These are phyloP conservation scores for Entomortierella parvispora DNA, from an alignment of 192 early-diverging fungal genomes.

Conservation along the genomic window DNA sequence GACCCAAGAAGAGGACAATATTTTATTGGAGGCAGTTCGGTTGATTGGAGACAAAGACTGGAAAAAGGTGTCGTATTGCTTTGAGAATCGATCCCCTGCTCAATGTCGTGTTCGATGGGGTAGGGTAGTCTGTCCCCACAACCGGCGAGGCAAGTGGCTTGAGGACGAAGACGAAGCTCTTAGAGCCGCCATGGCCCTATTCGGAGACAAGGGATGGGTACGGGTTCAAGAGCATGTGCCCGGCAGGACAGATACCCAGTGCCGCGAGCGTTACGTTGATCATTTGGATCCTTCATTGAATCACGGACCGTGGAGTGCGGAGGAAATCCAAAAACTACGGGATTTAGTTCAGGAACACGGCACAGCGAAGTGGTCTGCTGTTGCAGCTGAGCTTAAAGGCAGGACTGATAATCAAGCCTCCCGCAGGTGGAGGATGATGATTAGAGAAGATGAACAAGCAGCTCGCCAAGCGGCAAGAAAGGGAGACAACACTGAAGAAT, in stretches of 20 bases:
- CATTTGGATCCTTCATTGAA: slow-evolving; percentile 68
- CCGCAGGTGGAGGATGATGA: slow-evolving; percentile 24
- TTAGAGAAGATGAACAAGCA: slow-evolving; percentile 1
- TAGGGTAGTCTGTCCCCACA: slow-evolving; percentile 74
- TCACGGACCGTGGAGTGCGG: slow-evolving; percentile 62
- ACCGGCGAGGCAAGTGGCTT: slow-evolving; percentile 71
- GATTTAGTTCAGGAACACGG: slow-evolving; percentile 63
- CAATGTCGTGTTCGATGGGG: slow-evolving; percentile 81
- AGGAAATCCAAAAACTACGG: slow-evolving; percentile 51
- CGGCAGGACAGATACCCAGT: slow-evolving; percentile 81
- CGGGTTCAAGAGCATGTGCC: slow-evolving; percentile 75
- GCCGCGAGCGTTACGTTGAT: slow-evolving; percentile 82
- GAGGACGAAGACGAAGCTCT: slow-evolving; percentile 76
- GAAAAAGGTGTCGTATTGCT: slow-evolving; percentile 71
- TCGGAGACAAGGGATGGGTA: slow-evolving; percentile 76
- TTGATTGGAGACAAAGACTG: slow-evolving; percentile 77
- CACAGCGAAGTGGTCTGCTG: slow-evolving; percentile 53
- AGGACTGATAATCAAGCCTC: slow-evolving; percentile 56
- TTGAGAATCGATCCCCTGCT: slow-evolving; percentile 73
- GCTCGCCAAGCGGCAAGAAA: not conserved
- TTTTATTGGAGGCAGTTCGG: slow-evolving; percentile 70
- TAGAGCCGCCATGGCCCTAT: slow-evolving; percentile 68
- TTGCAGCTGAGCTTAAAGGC: slow-evolving; percentile 43
- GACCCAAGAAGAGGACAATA: slow-evolving; percentile 74
- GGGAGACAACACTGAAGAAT: not conserved